phyloP scores from a whole-genome alignment of 2,329 filamentous ascomycete genomes.

The Aspergillus unguis region DNA sequence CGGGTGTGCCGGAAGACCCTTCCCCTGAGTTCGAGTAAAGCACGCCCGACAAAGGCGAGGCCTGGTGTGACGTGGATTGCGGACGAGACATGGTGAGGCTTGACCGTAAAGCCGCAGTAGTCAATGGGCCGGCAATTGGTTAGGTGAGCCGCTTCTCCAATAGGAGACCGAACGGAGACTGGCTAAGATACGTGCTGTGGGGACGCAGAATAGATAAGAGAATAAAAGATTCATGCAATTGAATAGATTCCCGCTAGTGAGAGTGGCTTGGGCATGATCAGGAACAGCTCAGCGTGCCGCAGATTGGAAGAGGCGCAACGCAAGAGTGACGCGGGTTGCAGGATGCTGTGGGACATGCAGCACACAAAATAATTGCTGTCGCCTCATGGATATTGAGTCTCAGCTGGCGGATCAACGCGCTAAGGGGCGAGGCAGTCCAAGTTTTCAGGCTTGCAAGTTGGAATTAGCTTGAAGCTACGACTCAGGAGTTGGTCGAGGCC shows the following conservation, averaged over 20 bases:
- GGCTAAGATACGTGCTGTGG: neutral
- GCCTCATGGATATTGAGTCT: slow-evolving; percentile 4
- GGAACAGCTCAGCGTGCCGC: slow-evolving; percentile 16
- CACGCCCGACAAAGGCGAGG: slow-evolving; percentile 9
- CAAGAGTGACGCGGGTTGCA: slow-evolving; percentile 16
- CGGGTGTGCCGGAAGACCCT: slow-evolving; percentile 8
- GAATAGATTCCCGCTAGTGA: slow-evolving; percentile 2
- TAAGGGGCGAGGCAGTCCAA: neutral
- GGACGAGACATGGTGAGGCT: slow-evolving; percentile 17
- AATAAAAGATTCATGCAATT: slow-evolving; percentile 8
- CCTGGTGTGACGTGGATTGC: slow-evolving; percentile 16
- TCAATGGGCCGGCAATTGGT: neutral
- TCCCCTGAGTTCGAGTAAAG: slow-evolving; percentile 3
- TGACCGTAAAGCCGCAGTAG: neutral
- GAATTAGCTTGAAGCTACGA: neutral
- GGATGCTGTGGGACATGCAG: slow-evolving; percentile 18
- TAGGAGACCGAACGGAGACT: neutral
- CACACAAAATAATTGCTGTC: slow-evolving; percentile 5
- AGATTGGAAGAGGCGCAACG: slow-evolving; percentile 5
- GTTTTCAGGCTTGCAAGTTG: neutral
- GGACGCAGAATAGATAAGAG: neutral
- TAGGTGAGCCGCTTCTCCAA: neutral
- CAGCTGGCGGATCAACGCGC: neutral
- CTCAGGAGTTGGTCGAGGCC: neutral
- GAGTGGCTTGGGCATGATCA: slow-evolving; percentile 14